A percentile compares a stretch with the other conserved stretches of the same genome.
Conservation (phyloP, 306 rosid genomes). For the Pyrus bretschneideri region DNA sequence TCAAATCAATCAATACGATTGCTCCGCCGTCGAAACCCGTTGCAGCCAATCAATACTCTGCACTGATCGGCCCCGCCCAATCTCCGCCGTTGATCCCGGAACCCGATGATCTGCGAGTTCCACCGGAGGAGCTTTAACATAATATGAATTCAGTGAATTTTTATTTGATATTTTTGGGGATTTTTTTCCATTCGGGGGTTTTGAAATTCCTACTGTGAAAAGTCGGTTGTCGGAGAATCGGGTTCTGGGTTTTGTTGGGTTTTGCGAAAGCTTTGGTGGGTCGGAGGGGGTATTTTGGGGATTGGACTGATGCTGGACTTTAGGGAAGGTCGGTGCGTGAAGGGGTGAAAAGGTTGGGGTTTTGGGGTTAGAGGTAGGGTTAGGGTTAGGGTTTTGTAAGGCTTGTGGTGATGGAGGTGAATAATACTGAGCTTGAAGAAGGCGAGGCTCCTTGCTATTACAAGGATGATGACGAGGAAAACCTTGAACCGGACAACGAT, state of each 20-base stretch:
- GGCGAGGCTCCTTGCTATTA: slow-evolving; percentile 65
- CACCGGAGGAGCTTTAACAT: not conserved
- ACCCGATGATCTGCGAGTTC: not conserved
- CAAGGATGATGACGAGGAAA: slow-evolving; percentile 43
- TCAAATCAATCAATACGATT: not conserved
- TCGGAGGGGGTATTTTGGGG: slow-evolving; percentile 17
- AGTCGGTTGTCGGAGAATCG: slow-evolving; percentile 21
- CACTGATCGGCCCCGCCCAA: not conserved
- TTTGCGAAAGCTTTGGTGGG: slow-evolving; percentile 32
- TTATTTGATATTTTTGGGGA: slow-evolving; percentile 28
- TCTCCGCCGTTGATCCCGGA: not conserved
- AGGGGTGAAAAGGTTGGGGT: slow-evolving; percentile 22
- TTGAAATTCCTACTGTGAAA: slow-evolving; percentile 18
- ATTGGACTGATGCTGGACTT: slow-evolving; percentile 70
- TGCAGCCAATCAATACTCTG: not conserved
- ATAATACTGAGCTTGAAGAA: slow-evolving; percentile 58
- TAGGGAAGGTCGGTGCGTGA: slow-evolving; percentile 44
- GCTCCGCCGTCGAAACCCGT: not conserved
- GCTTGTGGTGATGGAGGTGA: slow-evolving; percentile 36
- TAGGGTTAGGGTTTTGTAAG: slow-evolving; percentile 30
- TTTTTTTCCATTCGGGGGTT: slow-evolving; percentile 31
- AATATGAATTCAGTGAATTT: slow-evolving; percentile 18
- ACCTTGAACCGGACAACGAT: slow-evolving; percentile 45
- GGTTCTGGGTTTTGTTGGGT: slow-evolving; percentile 37
- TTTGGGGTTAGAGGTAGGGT: slow-evolving; percentile 32